Base-by-base conservation (phyloP, 2,329 filamentous ascomycete species). In the Scedosporium boydii region DNA sequence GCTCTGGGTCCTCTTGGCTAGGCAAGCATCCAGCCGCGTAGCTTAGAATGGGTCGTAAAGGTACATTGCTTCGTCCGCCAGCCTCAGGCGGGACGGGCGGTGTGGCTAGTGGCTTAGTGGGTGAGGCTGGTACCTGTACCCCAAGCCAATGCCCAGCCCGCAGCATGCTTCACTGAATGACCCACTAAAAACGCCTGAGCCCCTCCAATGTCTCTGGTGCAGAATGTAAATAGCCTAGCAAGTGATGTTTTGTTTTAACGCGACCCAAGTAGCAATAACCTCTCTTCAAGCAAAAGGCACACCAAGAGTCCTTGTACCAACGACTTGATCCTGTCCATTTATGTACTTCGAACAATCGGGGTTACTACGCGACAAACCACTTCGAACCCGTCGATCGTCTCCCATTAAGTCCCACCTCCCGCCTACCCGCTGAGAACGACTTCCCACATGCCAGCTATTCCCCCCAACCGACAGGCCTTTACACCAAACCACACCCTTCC, bases 1-100 rank as follows among this genome's bases (percentile, higher is more conserved):
- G 29, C 48, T 61, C 42, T 29, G 58, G 58, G 9, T 41, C 55
- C 57, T 26, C n/a, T 61, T 61, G 61, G 63, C 63, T 67, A 75
- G 73, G 73, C 74, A 76, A 75, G 71, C 74, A 75, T 65, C 67
- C 68, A 67, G 73, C 56, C 61, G 61, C 61, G 61, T 59, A 57
- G 60, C 38, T 44, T 34, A 46, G n/a, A 34, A 7, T 34, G 9
- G 6, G 6, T 34, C 10, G 29, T 34, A 34, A 34, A 34, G 29
- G 29, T 34, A 34, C 34, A 12, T 18, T 59, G 29, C 7, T 46
- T 59, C 26, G 59, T 56, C 26, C n/a, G 51, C 51, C 51, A 51
- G 64, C 60, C 64, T 53, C 27, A 57, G 26, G 58, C 44, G 34
- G 61, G 55, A n/a, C 51, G n/a, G 61, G 58, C 21, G n/a, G n/a